Evolutionary conservation across 225 moss, liverwort and hornwort species (phyloP), one percentile per base, ranked within the genome.

Genomic region (Marchantia paleacea): DNA sequence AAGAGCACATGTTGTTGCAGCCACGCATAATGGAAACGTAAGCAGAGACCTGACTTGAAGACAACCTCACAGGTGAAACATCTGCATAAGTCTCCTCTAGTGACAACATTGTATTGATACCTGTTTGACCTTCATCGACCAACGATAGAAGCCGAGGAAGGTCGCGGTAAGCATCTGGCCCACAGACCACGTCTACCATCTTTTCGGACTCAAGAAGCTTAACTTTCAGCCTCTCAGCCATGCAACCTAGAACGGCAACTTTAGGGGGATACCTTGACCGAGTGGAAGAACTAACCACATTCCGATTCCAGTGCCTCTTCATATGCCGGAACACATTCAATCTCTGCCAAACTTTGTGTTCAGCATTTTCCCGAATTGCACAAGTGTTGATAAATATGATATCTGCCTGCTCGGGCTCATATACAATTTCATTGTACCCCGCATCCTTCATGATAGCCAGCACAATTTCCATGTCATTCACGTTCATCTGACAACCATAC

Each of bases 1-100:
- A 97, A 10, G 97, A 95, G 90, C 97, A 97, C 97, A 97, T 97
- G 79, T 97, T 97, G 87, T 97, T 97, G 87, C 97, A 97, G n/a
- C 97, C 97, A 26, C 97, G 92, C 97, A 97, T 97, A 19, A 97
- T 48, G 30, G 97, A 97, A 55, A 97, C 95, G 61, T 91, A 97
- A 22, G 95, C 97, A 76, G 97, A 92, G 15, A 95, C 88, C 30
- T 91, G 89, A 66, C 91, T 93, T 64, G 93, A 90, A 29, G 97
- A 90, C 72, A 97, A 88, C 80, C 97, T 90, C 75, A 97, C 97
- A 66, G 97, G 97, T 63, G 97, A 97, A 69, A 97, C 97, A 81
- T 97, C 97, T 71, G 97, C 97, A 79, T 97, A 97, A 15, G 97
- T 97, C 85, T 97, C 97, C 77, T 97, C 97, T 15, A 97, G 84